phyloP scores from a whole-genome alignment of 1,139 yeast species.

The Pichia sp. region DNA sequence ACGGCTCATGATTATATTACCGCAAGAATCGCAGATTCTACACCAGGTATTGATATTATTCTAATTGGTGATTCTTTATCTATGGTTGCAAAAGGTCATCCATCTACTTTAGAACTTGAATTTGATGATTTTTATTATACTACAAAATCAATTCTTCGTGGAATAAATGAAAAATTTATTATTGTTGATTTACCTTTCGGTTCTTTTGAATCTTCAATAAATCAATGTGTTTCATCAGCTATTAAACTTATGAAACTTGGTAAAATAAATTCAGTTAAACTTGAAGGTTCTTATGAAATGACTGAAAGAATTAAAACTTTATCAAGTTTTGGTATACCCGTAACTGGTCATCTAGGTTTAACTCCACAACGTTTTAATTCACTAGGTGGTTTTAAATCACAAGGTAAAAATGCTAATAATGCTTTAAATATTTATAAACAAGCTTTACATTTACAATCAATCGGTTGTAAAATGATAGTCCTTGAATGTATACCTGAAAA shows the following conservation, averaged over 20 bases:
- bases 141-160: constrained; percentile 69
- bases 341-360: constrained; percentile 86
- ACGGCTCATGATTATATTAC: constrained; percentile 89
- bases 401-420: constrained; percentile 54
- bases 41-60: constrained; percentile 57
- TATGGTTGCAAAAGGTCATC: constrained; percentile 83
- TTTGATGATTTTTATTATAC: constrained; percentile 78
- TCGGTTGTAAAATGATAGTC: constrained; percentile 74
- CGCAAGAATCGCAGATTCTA: constrained; percentile 61
- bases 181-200: constrained; percentile 94
- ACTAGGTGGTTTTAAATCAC: constrained; percentile 83
- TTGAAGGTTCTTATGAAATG: constrained; percentile 77
- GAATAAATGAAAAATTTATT: constrained; percentile 56
- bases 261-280: constrained; percentile 68
- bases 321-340: constrained; percentile 72
- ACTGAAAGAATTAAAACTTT: constrained; percentile 44
- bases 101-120: constrained; percentile 66
- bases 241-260: constrained; percentile 56
- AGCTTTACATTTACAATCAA: constrained; percentile 61
- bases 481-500: constrained; percentile 82
- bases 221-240: constrained; percentile 63
- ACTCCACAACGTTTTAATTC: constrained; percentile 83
- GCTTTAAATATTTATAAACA: constrained; percentile 61
- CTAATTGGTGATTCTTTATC: constrained; percentile 91
- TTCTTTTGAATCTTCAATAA: constrained; percentile 58